Conservation (phyloP, 2,329 filamentous ascomycete genomes). For the Neofusicoccum kwambonambiense region DNA sequence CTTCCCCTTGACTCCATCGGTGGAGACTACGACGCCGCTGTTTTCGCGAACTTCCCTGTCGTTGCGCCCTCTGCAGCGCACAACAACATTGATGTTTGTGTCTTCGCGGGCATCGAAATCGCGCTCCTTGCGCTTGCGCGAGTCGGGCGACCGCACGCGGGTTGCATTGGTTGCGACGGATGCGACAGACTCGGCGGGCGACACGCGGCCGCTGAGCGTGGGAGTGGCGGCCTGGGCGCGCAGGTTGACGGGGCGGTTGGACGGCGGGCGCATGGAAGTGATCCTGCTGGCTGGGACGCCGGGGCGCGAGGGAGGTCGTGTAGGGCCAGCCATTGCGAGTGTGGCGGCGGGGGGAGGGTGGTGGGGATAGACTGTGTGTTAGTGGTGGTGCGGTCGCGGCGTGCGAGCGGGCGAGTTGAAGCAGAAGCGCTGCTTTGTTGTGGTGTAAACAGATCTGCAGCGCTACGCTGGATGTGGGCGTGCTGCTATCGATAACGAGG, state of each 20-base stretch:
- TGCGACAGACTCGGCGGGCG: conserved; percentile 69
- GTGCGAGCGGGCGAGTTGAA: not conserved
- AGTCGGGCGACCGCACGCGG: conserved; percentile 47
- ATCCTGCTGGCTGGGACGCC: conserved; percentile 50
- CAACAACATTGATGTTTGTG: conserved; percentile 97
- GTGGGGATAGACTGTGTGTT: not conserved
- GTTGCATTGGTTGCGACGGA: conserved; percentile 51
- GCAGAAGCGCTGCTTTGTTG: conserved; percentile 9
- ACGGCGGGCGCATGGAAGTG: conserved; percentile 54
- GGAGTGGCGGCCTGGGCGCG: conserved; percentile 53
- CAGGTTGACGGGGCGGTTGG: conserved; percentile 52
- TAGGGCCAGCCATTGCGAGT: conserved; percentile 53
- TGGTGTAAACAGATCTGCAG: conserved; percentile 3
- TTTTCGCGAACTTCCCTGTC: conserved; percentile 92
- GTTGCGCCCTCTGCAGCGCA: conserved; percentile 88
- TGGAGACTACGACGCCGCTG: conserved; percentile 85
- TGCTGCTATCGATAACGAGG: not conserved
- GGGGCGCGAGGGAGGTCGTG: conserved; percentile 54
- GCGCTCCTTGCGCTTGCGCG: conserved; percentile 76
- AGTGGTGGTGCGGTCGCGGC: not conserved
- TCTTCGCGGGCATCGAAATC: conserved; percentile 76
- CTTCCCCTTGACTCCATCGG: conserved; percentile 84
- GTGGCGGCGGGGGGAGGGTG: not conserved
- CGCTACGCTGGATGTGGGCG: not conserved
- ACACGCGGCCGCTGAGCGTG: conserved; percentile 53